These are phyloP conservation scores for Arabidopsis hybrid DNA, from an alignment of 441 rosid species.

Conservation along the genomic window DNA sequence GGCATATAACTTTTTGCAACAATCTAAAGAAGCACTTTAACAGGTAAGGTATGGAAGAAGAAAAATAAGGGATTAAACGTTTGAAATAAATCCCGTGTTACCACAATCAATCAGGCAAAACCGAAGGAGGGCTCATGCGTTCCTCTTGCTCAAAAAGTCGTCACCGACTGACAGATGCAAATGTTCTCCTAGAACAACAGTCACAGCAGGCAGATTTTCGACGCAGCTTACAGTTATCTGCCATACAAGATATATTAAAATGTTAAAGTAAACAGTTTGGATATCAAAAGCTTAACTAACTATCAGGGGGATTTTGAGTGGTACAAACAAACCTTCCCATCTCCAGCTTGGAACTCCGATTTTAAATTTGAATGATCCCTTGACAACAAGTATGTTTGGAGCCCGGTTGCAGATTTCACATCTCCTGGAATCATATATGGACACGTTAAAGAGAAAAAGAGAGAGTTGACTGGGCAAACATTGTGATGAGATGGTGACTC, in stretches of 20 bases:
- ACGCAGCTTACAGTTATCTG: conserved; percentile 73
- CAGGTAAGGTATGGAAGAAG: neutral
- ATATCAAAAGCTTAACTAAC: neutral
- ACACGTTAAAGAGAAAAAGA: conserved; percentile 10
- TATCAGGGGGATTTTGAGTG: neutral
- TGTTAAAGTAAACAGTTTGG: neutral
- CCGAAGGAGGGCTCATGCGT: neutral
- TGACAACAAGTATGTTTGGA: conserved; percentile 72
- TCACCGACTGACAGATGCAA: conserved; percentile 70
- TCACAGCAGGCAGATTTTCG: conserved; percentile 63
- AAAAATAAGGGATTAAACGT: neutral
- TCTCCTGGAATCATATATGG: conserved; percentile 67
- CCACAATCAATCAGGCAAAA: conserved; percentile 10
- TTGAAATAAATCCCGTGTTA: neutral
- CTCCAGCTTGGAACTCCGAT: conserved; percentile 76
- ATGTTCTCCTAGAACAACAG: conserved; percentile 64
- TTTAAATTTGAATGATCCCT: conserved; percentile 74
- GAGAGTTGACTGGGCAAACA: neutral
- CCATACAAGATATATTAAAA: conserved; percentile 2
- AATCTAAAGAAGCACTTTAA: neutral
- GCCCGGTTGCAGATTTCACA: conserved; percentile 54
- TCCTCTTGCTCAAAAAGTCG: conserved; percentile 42
- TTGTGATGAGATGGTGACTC: conserved; percentile 28
- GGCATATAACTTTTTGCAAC: neutral
- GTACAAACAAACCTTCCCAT: conserved; percentile 70